These are phyloP conservation scores for Lepidopterella palustris DNA, from an alignment of 495 filamentous ascomycete species.

Conservation along the genomic window DNA sequence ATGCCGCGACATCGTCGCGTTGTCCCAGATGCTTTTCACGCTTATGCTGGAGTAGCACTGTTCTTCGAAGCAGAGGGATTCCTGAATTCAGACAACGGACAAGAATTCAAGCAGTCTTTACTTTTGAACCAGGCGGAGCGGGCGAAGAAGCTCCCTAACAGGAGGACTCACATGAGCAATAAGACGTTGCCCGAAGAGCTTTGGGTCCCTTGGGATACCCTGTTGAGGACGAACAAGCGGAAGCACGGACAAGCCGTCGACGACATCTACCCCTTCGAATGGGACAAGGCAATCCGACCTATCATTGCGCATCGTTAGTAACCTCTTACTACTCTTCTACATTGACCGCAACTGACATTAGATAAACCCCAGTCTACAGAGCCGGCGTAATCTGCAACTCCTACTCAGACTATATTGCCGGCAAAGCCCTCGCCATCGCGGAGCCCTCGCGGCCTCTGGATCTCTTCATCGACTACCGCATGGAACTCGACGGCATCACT, in stretches of 20 bases:
- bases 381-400: constrained; percentile 37
- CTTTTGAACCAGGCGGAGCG: constrained; percentile 39
- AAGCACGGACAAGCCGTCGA: constrained; percentile 17
- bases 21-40: constrained; percentile 38
- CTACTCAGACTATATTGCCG: constrained; percentile 30
- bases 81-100: constrained; percentile 32
- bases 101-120: constrained; percentile 33
- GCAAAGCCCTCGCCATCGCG: constrained; percentile 36
- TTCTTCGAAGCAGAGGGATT: constrained; percentile 40
- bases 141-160: constrained; percentile 32
- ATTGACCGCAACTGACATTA: neutral
- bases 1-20: constrained; percentile 36
- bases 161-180: constrained; percentile 34
- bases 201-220: constrained; percentile 36
- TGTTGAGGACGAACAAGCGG: constrained; percentile 5
- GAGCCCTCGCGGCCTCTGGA: constrained; percentile 39
- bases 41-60: constrained; percentile 38
- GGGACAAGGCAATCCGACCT: constrained; percentile 37
- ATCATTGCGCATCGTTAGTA: constrained; percentile 31
- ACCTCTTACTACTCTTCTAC: neutral
- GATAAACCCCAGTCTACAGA: constrained; percentile 40
- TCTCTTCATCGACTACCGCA: constrained; percentile 41
- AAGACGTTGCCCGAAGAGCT: constrained; percentile 35
- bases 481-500: neutral
- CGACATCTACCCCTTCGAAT: constrained; percentile 35